These are phyloP conservation scores for Mycosphaerelloides madeirae DNA, from an alignment of 2,329 filamentous ascomycete species.

Conservation along the genomic window DNA sequence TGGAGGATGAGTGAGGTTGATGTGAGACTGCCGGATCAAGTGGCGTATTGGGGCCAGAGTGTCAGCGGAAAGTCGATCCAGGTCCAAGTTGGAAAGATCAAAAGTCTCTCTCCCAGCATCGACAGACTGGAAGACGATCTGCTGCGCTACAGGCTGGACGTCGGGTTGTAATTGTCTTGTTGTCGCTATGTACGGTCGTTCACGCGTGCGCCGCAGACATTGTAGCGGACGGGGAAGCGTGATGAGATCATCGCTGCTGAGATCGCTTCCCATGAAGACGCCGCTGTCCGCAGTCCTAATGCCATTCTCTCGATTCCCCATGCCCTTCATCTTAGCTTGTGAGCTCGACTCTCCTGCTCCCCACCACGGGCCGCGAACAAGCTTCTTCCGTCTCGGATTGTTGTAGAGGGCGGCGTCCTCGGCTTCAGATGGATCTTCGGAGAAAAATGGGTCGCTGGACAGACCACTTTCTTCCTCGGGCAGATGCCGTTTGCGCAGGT, in stretches of 20 bases:
- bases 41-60: conserved; percentile 52
- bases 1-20: conserved; percentile 27
- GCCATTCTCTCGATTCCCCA: conserved; percentile 36
- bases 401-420: conserved; percentile 57
- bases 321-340: conserved; percentile 21
- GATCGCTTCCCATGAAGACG: conserved; percentile 63
- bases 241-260: conserved; percentile 27
- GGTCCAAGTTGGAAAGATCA: conserved; percentile 54
- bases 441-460: conserved; percentile 70
- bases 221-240: not conserved
- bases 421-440: conserved; percentile 60
- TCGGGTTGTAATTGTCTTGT: not conserved
- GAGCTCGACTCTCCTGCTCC: conserved; percentile 33
- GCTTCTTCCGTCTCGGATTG: conserved; percentile 55
- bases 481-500: conserved; percentile 29
- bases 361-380: conserved; percentile 65
- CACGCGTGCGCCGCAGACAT: not conserved
- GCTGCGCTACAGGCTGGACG: conserved; percentile 19
- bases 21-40: conserved; percentile 31
- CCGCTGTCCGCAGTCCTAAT: conserved; percentile 63
- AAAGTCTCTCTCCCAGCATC: conserved; percentile 57
- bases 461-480: conserved; percentile 32
- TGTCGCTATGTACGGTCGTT: not conserved
- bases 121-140: conserved; percentile 27
- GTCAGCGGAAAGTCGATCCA: conserved; percentile 53